Evolutionary conservation across 352 stramenopile genomes (phyloP).

Genomic region (Poterioochromonas sp.): DNA sequence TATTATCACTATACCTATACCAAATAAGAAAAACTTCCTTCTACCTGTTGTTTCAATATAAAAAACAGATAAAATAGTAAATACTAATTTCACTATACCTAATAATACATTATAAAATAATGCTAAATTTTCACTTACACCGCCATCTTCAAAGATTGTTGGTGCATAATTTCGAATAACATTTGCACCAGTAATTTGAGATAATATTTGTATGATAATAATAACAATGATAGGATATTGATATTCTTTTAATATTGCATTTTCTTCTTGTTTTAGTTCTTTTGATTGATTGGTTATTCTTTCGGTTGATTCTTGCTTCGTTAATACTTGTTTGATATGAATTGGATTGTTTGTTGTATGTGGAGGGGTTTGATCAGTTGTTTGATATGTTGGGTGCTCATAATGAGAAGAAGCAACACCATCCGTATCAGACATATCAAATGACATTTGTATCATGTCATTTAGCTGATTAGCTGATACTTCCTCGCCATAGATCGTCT

Average conservation of each 20-base stretch:
- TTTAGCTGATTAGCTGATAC: too few relatives aligned
- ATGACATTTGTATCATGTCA: neutral
- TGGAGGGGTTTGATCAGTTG: neutral
- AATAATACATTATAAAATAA: neutral
- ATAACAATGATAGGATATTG: neutral
- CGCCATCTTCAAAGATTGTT: neutral
- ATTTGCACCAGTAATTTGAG: neutral
- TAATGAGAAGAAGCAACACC: neutral
- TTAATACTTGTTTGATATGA: neutral
- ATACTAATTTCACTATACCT: constrained; percentile 1
- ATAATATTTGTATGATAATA: constrained; percentile 17
- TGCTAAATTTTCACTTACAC: neutral
- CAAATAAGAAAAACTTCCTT: neutral
- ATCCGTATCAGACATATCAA: neutral
- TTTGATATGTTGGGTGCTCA: neutral
- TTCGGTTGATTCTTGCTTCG: neutral
- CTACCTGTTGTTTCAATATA: neutral
- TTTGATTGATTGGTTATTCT: neutral
- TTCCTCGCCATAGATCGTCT: neutral
- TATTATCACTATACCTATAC: neutral
- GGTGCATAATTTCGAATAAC: constrained; percentile 23
- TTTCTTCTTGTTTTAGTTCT: neutral
- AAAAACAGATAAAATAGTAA: neutral
- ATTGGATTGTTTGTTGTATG: neutral
- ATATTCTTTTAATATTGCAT: neutral